A percentile compares a stretch with the other conserved stretches of the same genome.
Evolutionary conservation across 306 rosid species (phyloP).

Genomic region (Malus orientalis): DNA sequence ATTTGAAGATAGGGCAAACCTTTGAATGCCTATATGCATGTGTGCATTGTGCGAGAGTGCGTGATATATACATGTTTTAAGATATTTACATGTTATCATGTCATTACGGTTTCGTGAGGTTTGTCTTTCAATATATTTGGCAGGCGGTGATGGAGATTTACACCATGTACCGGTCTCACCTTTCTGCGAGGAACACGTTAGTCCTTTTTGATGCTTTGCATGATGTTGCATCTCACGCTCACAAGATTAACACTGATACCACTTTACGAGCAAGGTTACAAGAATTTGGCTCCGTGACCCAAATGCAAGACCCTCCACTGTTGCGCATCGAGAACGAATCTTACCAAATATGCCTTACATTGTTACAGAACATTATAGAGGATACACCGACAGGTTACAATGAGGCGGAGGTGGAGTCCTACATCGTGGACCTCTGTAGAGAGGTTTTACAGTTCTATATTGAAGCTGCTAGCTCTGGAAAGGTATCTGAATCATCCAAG

Average conservation of each 20-base stretch:
- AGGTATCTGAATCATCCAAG: constrained; percentile 42
- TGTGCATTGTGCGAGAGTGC: not conserved
- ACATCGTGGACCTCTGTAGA: constrained; percentile 58
- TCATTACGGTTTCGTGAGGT: not conserved
- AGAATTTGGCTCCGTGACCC: constrained; percentile 81
- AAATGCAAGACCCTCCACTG: constrained; percentile 98
- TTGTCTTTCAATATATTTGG: constrained; percentile 21
- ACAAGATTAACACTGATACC: constrained; percentile 49
- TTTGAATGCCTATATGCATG: not conserved
- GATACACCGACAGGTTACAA: constrained; percentile 60
- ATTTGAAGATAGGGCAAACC: not conserved
- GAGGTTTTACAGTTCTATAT: constrained; percentile 72
- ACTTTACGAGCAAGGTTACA: constrained; percentile 72
- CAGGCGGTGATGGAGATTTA: constrained; percentile 97
- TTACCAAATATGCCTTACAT: constrained; percentile 84
- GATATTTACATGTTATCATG: not conserved
- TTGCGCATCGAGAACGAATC: constrained; percentile 93
- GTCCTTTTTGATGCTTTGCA: constrained; percentile 72
- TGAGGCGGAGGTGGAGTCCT: constrained; percentile 64
- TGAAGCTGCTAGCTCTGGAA: constrained; percentile 49
- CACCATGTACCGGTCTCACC: constrained; percentile 60
- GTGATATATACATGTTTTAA: not conserved
- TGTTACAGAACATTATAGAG: constrained; percentile 67
- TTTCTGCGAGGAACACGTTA: constrained; percentile 52
- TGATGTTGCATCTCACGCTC: constrained; percentile 70